Base-by-base conservation (phyloP, 202 grass and related monocot genomes). In the Schoenoplectus triqueter region DNA sequence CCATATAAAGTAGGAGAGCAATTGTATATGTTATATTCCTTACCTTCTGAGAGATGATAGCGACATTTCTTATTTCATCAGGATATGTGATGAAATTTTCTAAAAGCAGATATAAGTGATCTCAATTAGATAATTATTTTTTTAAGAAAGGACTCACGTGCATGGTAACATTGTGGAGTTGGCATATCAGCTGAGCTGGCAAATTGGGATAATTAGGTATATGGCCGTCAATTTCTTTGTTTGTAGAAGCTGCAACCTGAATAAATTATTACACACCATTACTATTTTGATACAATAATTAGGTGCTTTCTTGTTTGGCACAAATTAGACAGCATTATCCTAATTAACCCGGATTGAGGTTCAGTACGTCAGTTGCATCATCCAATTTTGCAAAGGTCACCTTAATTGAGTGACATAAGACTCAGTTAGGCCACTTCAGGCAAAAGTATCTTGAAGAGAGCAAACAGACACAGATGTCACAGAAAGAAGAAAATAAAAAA, bases 81-180 rank as follows among this genome's bases (percentile, higher is more conserved):
- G 21, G 10, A 17, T 76, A 78, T 50, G 60, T 14, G 5, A 56
- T 60, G 13, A 31, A 20, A 78, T 39, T 17, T 78, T 31, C 0
- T 60, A 78, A 6, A 13, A 42, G 31, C 54, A 78, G 74, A 57
- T 22, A 8, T 4, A 78, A 59, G 55, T 45, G 7, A 45, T 79
- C 14, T 14, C 7, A 17, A 41, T 40, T 18, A 60, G 22, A 61
- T 31, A 31, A 22, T 19, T 18, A 44, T 11, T 15, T 69, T 69
- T 5, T 44, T 40, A 40, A 41, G 40, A 56, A 68, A 61, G 3
- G 80, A 93, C 92, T 98, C 67, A 98, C 95, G 84, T 98, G 91
- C 95, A 98, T 98, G 56, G 95, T 98, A 52, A 98, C 88, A 93
- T 98, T 98, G 90, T 98, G 95, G 82, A 98, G 89, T 80, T 98